Base-by-base conservation (phyloP, 2,329 filamentous ascomycete genomes). In the Fusarium protoensiforme region DNA sequence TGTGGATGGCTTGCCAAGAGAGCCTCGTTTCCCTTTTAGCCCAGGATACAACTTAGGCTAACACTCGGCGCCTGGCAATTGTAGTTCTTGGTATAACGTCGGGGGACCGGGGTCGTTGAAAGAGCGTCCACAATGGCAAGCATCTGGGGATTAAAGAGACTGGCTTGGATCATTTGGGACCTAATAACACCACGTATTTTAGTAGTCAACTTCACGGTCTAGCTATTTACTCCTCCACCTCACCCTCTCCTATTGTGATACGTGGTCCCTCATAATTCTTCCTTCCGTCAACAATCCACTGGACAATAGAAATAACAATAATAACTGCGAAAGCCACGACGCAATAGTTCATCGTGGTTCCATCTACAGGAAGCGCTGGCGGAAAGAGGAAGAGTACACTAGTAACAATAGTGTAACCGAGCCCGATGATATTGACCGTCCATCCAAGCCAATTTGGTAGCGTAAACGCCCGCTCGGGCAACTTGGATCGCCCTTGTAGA, bases 351-450 rank as follows among this genome's bases (percentile, higher is more conserved):
- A 94, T 94, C 79, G 88, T 93, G 73, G 84, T 89, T 2, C 88
- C 87, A 0, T 89, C 89, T 0, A 92, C 91, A 1, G 91, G 92
- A 4, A 91, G 75, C 1, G 85, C 87, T 0, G 92, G 92, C 2
- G 92, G 92, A 78, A 94, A 93, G 33, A 94, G 84, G 80, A 94
- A 94, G 0, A 94, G 85, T 0, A 94, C 89, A 0, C 91, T 93
- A 0, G 92, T 94, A 7, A 94, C 82, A 10, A 89, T 81, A 3
- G 92, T 89, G 77, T 92, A 94, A 0, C 84, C 84, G 22, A 94
- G 82, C 2, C 92, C 92, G 31, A 79, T 73, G 8, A 76, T 72
- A 41, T 84, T 79, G 2, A 71, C 67, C 0, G 73, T 78, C 83
- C 83, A 85, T 8, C 83, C 83, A 2, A 84, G 69, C 76, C 78